Evolutionary conservation across 1,284 basidiomycete species (phyloP), one percentile per base, ranked within the genome.

Genomic region (Sporisorium exsertum): DNA sequence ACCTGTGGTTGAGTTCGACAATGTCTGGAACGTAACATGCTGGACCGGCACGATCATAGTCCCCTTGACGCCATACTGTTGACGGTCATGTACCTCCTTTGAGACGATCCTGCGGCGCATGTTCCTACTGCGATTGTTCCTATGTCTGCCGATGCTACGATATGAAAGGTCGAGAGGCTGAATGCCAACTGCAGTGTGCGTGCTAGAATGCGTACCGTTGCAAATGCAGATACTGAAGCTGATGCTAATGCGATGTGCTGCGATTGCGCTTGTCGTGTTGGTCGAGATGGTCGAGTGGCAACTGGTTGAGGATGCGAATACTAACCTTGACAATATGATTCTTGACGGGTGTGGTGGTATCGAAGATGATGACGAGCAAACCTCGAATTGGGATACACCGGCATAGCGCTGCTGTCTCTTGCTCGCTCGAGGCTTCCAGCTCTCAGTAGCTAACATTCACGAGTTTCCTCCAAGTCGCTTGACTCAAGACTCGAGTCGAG

Each of bases 271-370:
- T 53, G 60, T 52, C 52, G 64, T 20, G 27, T 9, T 32, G 27
- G n/a, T 43, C 16, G 18, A 32, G 33, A 52, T 26, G 37, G 56
- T 62, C 58, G 59, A 43, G 52, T 13, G 16, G 20, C 55, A 56
- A 51, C 43, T 12, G 16, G 40, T 51, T 33, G 37, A 26, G 33
- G 57, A 59, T 49, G 45, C 24, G 22, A 18, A 62, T 63, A 74
- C 75, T 32, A 70, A 77, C 75, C 71, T 74, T 74, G 70, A 66
- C 52, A 61, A 65, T 70, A 68, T 71, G 66, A 46, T 71, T 71
- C 72, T 75, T 75, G 72, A 75, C 72, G 72, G 72, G 59, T 71
- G 67, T 75, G 66, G 64, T 75, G 63, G 72, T 75, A 65, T 75
- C 68, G 64, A 75, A 49, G 68, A 60, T 71, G 72, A 75, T 66